phyloP scores from a whole-genome alignment of 2,329 filamentous ascomycete genomes.

The Fusarium stilboides region DNA sequence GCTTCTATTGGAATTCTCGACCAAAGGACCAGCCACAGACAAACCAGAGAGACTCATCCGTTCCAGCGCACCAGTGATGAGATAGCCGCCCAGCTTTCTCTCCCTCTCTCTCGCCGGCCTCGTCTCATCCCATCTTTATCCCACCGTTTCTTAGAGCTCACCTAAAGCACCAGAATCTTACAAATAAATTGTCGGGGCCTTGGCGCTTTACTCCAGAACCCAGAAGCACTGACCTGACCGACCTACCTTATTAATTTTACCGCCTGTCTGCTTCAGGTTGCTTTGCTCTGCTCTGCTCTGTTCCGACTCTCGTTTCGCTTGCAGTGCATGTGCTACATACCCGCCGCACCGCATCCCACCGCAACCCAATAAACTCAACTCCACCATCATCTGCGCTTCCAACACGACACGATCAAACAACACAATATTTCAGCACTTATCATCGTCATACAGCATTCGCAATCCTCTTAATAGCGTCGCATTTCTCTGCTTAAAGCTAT shows the following conservation, averaged over 20 bases:
- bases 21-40: constrained; percentile 32
- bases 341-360: constrained; percentile 37
- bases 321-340: constrained; percentile 20
- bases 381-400: constrained; percentile 40
- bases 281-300: no score
- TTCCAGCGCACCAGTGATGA: constrained; percentile 4
- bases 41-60: constrained; percentile 1
- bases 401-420: constrained; percentile 2
- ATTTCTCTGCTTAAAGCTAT: constrained; percentile 38
- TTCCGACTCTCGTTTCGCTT: constrained; percentile 19
- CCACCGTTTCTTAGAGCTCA: not conserved
- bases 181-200: constrained; percentile 24
- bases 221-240: constrained; percentile 18
- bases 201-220: constrained; percentile 8
- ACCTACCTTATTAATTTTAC: constrained; percentile 40
- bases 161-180: constrained; percentile 15
- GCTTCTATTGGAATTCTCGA: constrained; percentile 44
- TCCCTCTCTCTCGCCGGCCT: not conserved
- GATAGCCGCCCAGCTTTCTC: constrained; percentile 6
- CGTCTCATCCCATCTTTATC: constrained; percentile 2
- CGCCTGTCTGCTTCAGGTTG: constrained; percentile 1
- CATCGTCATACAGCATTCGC: constrained; percentile 25
- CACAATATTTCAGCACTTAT: not conserved
- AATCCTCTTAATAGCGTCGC: constrained; percentile 37
- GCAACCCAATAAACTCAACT: constrained; percentile 36